Evolutionary conservation across 805 yeast species (phyloP).

Genomic region (Teunomyces stri): DNA sequence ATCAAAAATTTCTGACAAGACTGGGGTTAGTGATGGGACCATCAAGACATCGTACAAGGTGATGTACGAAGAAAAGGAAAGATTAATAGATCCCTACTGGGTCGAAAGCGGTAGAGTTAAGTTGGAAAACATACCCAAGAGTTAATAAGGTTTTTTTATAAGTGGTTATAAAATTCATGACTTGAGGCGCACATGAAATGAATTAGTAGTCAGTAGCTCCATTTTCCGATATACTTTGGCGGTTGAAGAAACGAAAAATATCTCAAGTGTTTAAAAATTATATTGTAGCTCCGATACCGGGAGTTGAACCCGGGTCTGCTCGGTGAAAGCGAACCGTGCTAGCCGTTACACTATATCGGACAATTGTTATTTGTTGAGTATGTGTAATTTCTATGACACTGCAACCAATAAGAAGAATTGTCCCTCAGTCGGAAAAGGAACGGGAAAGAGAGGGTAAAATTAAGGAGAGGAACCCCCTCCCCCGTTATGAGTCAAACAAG

Average conservation of each 20-base stretch:
- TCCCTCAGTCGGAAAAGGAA: too few species aligned
- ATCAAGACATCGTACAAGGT: conserved; percentile 88
- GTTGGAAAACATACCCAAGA: conserved; percentile 42
- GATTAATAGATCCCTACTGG: conserved; percentile 77
- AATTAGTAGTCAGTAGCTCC: too few species aligned
- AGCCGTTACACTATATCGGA: conserved; percentile 23
- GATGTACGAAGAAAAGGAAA: conserved; percentile 64
- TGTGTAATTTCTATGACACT: neutral
- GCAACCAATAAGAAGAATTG: neutral
- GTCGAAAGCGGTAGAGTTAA: conserved; percentile 62
- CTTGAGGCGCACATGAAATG: neutral
- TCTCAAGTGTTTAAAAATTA: neutral
- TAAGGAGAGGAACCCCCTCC: too few species aligned
- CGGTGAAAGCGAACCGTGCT: conserved; percentile 85
- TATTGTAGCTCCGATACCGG: conserved; percentile 64
- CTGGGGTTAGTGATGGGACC: conserved; percentile 97
- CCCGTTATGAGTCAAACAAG: too few species aligned
- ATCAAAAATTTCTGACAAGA: conserved; percentile 78
- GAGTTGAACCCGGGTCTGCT: conserved; percentile 85
- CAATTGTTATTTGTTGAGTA: neutral
- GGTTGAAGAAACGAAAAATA: neutral
- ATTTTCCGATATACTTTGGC: neutral
- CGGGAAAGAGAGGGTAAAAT: too few species aligned
- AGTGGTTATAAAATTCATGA: neutral
- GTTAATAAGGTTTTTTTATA: conserved; percentile 7